Base-by-base conservation (phyloP, 2,329 filamentous ascomycete species). In the Dactylellina haptotyla region DNA sequence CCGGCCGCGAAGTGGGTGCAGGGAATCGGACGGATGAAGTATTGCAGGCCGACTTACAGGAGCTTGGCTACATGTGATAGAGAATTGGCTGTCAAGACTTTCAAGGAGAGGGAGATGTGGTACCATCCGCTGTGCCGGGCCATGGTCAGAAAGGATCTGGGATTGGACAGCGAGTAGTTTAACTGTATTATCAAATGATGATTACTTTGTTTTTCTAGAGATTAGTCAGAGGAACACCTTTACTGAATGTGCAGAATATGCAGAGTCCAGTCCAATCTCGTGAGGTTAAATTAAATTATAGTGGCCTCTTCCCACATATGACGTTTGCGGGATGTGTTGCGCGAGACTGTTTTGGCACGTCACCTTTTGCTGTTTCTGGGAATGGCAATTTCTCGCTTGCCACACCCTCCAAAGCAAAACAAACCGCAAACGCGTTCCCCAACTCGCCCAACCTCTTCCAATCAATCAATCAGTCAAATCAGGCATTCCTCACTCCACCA, bases 1-100 rank as follows among this genome's bases (percentile, higher is more conserved):
- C 89, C 89, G 1, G 87, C 92, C 0, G 88, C 90, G 0, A 87
- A 91, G 69, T 83, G 97, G 63, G 84, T 98, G 39, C 91, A 91
- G 30, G 85, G 85, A 58, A 93, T 97, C 23, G 95, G 95, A 10
- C 85, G 95, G 66, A 98, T 99, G 95, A 98, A 98, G 86, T 98
- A 94, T 81, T 94, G 98, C 70, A 85, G 94, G 51, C 92, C 94
- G 20, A 82, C 98, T 79, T 97, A 90, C 83, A 86, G 90, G 74
- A 86, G 87, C 54, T 83, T 99, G 76, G 89, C 90, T 78, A 88
- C 88, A 80, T 87, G 91, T 39, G 89, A 97, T 82, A 84, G 87
- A 50, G 83, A 88, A 25, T 81, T 96, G 78, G 94, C 95, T 0
- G 81, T 94, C 59, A 84, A 88, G 80, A 96, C 93, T 0, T 97